Conservation (phyloP, 371 early-diverging fungal species). For the Mortierella sp. region DNA sequence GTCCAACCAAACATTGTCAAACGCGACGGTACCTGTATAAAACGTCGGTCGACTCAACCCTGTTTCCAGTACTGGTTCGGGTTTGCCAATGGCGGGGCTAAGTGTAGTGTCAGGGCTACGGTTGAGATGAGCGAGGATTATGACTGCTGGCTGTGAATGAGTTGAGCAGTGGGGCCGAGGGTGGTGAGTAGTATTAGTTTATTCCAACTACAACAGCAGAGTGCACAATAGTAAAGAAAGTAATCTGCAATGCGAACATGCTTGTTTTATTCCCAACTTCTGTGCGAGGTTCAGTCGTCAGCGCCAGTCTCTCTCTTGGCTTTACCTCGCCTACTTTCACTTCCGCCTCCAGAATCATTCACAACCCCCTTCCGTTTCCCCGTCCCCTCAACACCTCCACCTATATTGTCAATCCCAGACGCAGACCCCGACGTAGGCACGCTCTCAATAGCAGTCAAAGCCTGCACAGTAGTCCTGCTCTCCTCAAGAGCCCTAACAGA, state of each 20-base stretch:
- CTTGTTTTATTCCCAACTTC: neutral
- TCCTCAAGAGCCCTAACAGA: neutral
- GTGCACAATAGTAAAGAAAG: neutral
- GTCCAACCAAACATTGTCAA: conserved; percentile 51
- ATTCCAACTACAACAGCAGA: neutral
- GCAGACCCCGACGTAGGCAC: neutral
- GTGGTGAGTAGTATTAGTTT: neutral
- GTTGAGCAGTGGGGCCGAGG: too few species aligned
- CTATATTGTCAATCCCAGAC: neutral
- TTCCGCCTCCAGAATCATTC: neutral
- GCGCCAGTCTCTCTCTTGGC: neutral
- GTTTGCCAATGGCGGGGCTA: conserved; percentile 50
- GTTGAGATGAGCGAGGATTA: conserved; percentile 56
- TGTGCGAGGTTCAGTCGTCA: neutral
- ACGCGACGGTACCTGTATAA: conserved; percentile 41
- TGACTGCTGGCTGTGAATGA: conserved; percentile 44
- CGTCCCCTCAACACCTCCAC: conserved; percentile 1
- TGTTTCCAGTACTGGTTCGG: conserved; percentile 59
- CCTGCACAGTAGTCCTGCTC: neutral
- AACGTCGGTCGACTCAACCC: conserved; percentile 50
- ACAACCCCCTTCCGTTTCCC: conserved; percentile 11
- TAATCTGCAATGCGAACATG: neutral
- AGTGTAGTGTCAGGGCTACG: conserved; percentile 29
- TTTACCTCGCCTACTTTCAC: neutral
- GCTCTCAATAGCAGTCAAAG: neutral